Evolutionary conservation across 306 rosid species (phyloP), one percentile per base, ranked within the genome.

Genomic region (Corylus americana): DNA sequence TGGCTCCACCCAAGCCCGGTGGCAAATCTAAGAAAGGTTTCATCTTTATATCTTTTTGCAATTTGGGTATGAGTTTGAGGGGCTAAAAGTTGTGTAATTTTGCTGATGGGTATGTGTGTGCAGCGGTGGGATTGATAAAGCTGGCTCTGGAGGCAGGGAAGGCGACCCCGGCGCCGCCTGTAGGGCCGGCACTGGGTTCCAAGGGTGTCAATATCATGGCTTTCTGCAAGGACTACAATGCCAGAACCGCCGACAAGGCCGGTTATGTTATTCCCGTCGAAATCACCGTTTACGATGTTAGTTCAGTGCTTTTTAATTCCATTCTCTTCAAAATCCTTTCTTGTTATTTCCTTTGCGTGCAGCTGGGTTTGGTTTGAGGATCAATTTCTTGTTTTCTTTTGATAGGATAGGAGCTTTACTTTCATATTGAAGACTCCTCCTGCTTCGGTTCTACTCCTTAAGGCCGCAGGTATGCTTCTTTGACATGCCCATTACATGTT

Each of bases 111-210:
- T 25, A 42, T 58, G 50, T 47, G 50, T 64, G 42, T 77, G 68
- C 86, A 95, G 99, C 93, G 78, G 85, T 95, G 78, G 99, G 99
- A 61, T 12, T 93, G 68, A 95, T 95, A 63, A 95, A 95, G 85
- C 87, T 95, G 55, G 99, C 99, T 16, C 93, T 95, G 58, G 98
- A 95, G 90, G 99, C 99, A 39, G 99, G 99, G 2, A 95, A 95
- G 86, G 99, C 99, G n/a, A 93, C 99, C 8, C 99, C 99, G 22
- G 98, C 99, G 29, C 99, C 99, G 55, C 99, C 99, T 1, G 99
- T 95, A 20, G 99, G 99, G 16, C 99, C 99, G 44, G 99, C 99
- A 11, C 85, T 95, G 72, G 98, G 99, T 88, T 91, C 99, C 0
- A 95, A 95, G 79, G 99, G 99, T 81, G 99, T 95, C 9, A 95